Base-by-base conservation (phyloP, 2,329 filamentous ascomycete species). In the Neonectria punicea region DNA sequence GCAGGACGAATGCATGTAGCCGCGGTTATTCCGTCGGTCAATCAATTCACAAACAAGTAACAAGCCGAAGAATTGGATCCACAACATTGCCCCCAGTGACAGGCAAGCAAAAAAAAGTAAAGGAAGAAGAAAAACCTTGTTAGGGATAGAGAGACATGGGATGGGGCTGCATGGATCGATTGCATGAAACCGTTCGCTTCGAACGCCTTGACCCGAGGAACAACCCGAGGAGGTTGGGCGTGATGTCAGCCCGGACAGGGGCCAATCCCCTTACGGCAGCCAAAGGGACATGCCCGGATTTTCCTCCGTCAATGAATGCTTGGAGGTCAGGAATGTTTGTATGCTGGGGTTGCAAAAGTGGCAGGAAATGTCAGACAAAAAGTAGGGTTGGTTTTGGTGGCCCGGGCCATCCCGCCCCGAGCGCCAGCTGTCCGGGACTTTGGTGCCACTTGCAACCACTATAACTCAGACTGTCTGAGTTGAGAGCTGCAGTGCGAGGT, bases 321-420 rank as follows among this genome's bases (percentile, higher is more conserved):
- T 28, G 18, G 5, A 36, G 32, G 30, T 28, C 36, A 34, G 28
- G 28, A 16, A 16, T 13, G 34, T 13, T 49, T 18, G 44, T 34
- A 41, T 51, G 20, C 34, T 22, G 32, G 41, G 20, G 32, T 49
- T 59, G 50, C 20, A 36, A 32, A 16, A 30, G 16, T 30, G 25
- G 32, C 22, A 58, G 34, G 32, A 58, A 32, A 30, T 57, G 41
- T 50, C 22, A 61, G 63, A 63, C 72, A 73, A 66, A 66, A 66
- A 51, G 30, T 51, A 20, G 69, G 68, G 65, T 67, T 65, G 55
- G 18, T 20, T 43, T 41, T 53, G 32, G 53, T 43, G 28, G 54
- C 54, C 61, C 72, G 72, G 72, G 61, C 65, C 68, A 67, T 73
- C 72, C 72, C 72, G 72, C 46, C 54, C 70, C 67, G 56, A 20